Conservation (phyloP, 2,329 filamentous ascomycete genomes). For the Colletotrichum phormii region DNA sequence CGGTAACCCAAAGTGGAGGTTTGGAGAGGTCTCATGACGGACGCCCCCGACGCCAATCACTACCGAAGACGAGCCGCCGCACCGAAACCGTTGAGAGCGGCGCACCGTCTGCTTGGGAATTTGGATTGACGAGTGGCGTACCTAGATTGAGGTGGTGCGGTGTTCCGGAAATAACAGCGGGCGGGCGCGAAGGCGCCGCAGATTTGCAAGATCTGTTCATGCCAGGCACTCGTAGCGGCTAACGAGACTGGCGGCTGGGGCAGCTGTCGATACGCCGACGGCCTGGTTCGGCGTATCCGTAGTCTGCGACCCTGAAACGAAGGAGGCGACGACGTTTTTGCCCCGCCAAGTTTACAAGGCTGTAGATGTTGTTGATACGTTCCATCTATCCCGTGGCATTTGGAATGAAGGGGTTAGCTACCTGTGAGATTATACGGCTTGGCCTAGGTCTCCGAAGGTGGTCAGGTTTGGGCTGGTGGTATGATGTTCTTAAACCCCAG, state of each 20-base stretch:
- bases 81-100: conserved; percentile 20
- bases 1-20: not conserved
- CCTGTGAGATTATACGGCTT: not conserved
- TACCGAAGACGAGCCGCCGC: not conserved
- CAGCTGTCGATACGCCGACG: conserved; percentile 5
- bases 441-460: not conserved
- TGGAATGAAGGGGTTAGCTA: not conserved
- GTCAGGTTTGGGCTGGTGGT: too few relatives aligned
- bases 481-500: not conserved
- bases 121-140: conserved; percentile 13
- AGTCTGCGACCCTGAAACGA: conserved; percentile 18
- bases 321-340: conserved; percentile 15
- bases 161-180: conserved; percentile 22
- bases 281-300: not conserved
- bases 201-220: conserved; percentile 3
- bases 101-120: conserved; percentile 7
- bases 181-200: conserved; percentile 1
- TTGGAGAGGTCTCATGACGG: not conserved
- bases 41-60: conserved; percentile 4
- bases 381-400: not conserved
- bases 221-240: conserved; percentile 1
- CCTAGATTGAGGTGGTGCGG: not conserved
- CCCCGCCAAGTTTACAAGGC: conserved; percentile 11
- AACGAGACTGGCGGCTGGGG: not conserved
- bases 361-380: not conserved